A percentile compares a stretch with the other conserved stretches of the same genome.
These are phyloP conservation scores for Lupinus albus DNA, from an alignment of 306 rosid species.

Conservation along the genomic window DNA sequence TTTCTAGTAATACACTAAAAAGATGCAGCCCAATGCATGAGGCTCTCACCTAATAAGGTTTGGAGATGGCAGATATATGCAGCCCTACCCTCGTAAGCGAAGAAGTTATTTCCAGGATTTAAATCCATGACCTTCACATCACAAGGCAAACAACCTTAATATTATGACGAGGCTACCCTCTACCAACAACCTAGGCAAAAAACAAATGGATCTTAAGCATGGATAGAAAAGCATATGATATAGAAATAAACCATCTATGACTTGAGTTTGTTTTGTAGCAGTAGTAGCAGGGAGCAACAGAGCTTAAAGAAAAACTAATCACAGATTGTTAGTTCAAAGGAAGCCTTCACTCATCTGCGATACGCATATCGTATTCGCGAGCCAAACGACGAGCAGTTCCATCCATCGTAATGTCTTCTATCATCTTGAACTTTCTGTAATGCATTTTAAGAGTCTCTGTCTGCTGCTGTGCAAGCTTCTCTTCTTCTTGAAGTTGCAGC, in stretches of 20 bases:
- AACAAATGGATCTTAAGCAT: neutral
- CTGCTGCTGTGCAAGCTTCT: slow-evolving; percentile 70
- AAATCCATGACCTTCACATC: no score
- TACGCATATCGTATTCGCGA: slow-evolving; percentile 37
- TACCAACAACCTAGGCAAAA: no score
- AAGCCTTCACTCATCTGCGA: slow-evolving; percentile 44
- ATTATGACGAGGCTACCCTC: no score
- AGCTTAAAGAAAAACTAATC: neutral
- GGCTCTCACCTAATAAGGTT: no score
- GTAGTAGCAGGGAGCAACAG: neutral
- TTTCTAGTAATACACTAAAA: no score
- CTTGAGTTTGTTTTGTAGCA: slow-evolving; percentile 8
- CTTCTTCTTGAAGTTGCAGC: slow-evolving; percentile 62
- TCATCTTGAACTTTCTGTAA: slow-evolving; percentile 59
- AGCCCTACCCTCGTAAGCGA: no score
- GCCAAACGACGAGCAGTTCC: slow-evolving; percentile 68
- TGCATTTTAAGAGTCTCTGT: slow-evolving; percentile 47
- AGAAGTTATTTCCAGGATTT: no score
- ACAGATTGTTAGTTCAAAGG: neutral
- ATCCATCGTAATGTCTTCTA: slow-evolving; percentile 58
- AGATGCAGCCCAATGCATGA: no score
- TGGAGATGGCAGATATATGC: no score
- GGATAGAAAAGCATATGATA: slow-evolving; percentile 2
- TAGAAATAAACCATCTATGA: slow-evolving; percentile 1
- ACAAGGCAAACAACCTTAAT: no score